Conservation (phyloP, 2,329 filamentous ascomycete species). For the Penicillium aurantiogriseum region DNA sequence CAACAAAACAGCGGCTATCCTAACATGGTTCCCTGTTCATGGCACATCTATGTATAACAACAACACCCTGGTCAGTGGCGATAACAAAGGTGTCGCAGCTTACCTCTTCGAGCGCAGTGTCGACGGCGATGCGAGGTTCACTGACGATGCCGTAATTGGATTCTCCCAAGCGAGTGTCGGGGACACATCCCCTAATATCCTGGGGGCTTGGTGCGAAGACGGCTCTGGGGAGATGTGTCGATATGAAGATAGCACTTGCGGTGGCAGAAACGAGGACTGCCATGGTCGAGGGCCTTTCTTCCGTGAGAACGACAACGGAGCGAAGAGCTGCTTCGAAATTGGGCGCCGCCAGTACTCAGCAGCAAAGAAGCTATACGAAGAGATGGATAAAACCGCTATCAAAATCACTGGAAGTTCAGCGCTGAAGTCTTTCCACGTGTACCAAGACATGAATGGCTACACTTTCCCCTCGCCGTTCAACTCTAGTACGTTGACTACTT, state of each 20-base stretch:
- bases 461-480: slow-evolving; percentile 69
- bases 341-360: slow-evolving; percentile 47
- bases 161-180: slow-evolving; percentile 92
- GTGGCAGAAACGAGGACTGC: slow-evolving; percentile 44
- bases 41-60: slow-evolving; percentile 89
- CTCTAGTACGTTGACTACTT: slow-evolving; percentile 64
- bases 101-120: slow-evolving; percentile 76
- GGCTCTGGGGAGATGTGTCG: slow-evolving; percentile 59
- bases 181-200: slow-evolving; percentile 83
- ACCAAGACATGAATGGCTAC: slow-evolving; percentile 76
- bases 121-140: slow-evolving; percentile 53
- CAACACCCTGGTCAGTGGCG: slow-evolving; percentile 87
- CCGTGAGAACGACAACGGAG: slow-evolving; percentile 44
- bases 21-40: slow-evolving; percentile 92
- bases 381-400: slow-evolving; percentile 44
- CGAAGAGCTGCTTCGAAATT: slow-evolving; percentile 52
- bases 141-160: slow-evolving; percentile 75
- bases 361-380: slow-evolving; percentile 55
- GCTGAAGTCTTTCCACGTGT: slow-evolving; percentile 82
- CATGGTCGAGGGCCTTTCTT: slow-evolving; percentile 50
- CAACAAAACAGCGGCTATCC: slow-evolving; percentile 71
- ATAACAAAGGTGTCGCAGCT: slow-evolving; percentile 93
- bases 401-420: slow-evolving; percentile 57
- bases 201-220: slow-evolving; percentile 87
- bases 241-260: slow-evolving; percentile 76